Evolutionary conservation across 2,329 filamentous ascomycete species (phyloP).

Genomic region (Xylaria sp.): DNA sequence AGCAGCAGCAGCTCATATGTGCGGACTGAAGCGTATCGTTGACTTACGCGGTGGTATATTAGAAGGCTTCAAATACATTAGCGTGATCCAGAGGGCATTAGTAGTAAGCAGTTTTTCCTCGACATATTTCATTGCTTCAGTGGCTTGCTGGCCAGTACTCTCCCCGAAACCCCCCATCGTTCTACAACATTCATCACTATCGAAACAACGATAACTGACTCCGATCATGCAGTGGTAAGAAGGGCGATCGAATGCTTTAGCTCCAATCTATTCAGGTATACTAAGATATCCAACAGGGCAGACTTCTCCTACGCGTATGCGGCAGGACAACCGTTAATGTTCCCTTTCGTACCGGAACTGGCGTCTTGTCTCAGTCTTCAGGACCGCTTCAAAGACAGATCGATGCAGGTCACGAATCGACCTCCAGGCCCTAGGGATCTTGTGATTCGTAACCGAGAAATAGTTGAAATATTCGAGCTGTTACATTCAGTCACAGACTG

Average conservation of each 20-base stretch:
- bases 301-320: constrained; percentile 51
- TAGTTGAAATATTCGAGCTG: constrained; percentile 48
- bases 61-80: constrained; percentile 48
- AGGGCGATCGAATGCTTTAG: not conserved
- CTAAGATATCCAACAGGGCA: constrained; percentile 44
- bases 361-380: constrained; percentile 46
- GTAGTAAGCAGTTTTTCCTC: constrained; percentile 28
- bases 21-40: constrained; percentile 49
- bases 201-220: not conserved
- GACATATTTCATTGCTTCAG: not conserved
- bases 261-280: constrained; percentile 3
- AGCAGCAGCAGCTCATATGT: constrained; percentile 50
- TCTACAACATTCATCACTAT: not conserved
- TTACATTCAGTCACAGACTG: constrained; percentile 47
- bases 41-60: constrained; percentile 49
- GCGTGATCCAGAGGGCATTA: constrained; percentile 49
- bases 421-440: constrained; percentile 38
- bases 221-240: constrained; percentile 42
- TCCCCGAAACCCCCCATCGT: not conserved
- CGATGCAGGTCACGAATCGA: constrained; percentile 39
- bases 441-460: constrained; percentile 44
- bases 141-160: not conserved
- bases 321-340: constrained; percentile 46
- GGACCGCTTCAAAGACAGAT: constrained; percentile 46
- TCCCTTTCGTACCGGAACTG: constrained; percentile 49